Evolutionary conservation across 2,329 filamentous ascomycete species (phyloP).

Genomic region (Cercospora sp.): DNA sequence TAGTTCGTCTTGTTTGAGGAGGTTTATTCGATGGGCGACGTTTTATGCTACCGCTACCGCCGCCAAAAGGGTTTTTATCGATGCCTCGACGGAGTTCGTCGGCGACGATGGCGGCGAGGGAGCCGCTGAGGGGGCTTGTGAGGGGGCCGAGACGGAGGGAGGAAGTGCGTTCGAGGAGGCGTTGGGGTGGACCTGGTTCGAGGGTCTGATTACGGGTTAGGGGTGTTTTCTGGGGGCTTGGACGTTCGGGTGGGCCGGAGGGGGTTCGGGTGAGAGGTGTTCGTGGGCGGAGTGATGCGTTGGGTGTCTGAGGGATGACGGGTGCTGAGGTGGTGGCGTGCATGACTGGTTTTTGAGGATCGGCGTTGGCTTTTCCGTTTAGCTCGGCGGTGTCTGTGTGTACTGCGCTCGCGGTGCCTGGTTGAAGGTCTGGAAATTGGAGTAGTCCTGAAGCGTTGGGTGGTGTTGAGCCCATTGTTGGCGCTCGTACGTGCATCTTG

Average conservation of each 20-base stretch:
- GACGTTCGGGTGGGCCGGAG: conserved; percentile 20
- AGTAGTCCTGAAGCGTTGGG: not conserved
- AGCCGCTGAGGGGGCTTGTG: conserved; percentile 60
- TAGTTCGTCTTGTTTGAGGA: conserved; percentile 14
- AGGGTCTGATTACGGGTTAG: conserved; percentile 20
- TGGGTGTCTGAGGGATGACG: conserved; percentile 31
- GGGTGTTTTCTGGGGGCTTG: conserved; percentile 17
- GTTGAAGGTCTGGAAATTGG: conserved; percentile 22
- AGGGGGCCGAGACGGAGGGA: conserved; percentile 60
- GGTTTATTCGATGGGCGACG: conserved; percentile 20
- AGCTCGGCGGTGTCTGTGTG: conserved; percentile 33
- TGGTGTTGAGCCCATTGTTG: conserved; percentile 18
- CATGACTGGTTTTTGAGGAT: conserved; percentile 33
- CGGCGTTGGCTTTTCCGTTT: conserved; percentile 15
- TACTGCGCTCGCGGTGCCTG: conserved; percentile 35
- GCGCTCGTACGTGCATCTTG: conserved; percentile 10
- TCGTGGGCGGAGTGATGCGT: conserved; percentile 24
- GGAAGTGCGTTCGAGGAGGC: conserved; percentile 50
- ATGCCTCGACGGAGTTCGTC: conserved; percentile 63
- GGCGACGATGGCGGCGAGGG: conserved; percentile 64
- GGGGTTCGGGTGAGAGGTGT: conserved; percentile 32
- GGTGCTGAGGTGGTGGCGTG: conserved; percentile 43
- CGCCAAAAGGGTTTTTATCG: conserved; percentile 28
- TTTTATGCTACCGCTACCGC: conserved; percentile 18
- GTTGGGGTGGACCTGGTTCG: conserved; percentile 41